Percentiles rank a stretch among this genome's conserved stretches.
Conservation (phyloP, 257 asterid species). For the Nicotiana undulata region DNA sequence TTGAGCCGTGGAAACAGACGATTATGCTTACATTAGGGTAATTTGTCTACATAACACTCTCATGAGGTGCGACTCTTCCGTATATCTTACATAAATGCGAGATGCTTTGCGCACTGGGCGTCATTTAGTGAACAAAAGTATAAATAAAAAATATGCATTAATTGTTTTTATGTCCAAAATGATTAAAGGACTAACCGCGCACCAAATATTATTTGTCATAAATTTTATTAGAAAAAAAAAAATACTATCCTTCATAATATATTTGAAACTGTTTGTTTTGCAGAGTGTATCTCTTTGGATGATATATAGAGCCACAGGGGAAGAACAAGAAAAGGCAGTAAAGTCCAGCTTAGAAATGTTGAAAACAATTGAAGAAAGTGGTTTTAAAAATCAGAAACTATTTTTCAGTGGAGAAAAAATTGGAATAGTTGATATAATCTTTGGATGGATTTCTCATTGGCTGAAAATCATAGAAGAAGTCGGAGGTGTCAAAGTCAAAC, state of each 20-base stretch:
- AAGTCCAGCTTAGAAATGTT: constrained; percentile 7
- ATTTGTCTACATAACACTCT: no score
- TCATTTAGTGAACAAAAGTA: no score
- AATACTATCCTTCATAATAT: background rate
- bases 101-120: no score
- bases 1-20: no score
- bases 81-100: no score
- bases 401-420: constrained; percentile 6
- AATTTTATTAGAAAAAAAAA: no score
- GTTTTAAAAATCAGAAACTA: background rate
- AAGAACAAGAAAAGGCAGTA: constrained; percentile 11
- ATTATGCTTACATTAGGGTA: no score
- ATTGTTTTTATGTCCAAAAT: no score
- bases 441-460: constrained; percentile 16
- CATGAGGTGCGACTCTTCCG: no score
- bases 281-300: constrained; percentile 2
- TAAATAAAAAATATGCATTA: no score
- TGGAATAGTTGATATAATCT: constrained; percentile 13
- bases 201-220: no score
- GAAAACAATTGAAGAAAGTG: constrained; percentile 8
- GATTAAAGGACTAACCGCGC: no score
- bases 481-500: background rate
- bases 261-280: background rate
- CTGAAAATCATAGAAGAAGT: constrained; percentile 3
- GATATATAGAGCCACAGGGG: constrained; percentile 7